These are phyloP conservation scores for Coccinonectria pachysandricola DNA, from an alignment of 2,329 filamentous ascomycete genomes.

Conservation along the genomic window DNA sequence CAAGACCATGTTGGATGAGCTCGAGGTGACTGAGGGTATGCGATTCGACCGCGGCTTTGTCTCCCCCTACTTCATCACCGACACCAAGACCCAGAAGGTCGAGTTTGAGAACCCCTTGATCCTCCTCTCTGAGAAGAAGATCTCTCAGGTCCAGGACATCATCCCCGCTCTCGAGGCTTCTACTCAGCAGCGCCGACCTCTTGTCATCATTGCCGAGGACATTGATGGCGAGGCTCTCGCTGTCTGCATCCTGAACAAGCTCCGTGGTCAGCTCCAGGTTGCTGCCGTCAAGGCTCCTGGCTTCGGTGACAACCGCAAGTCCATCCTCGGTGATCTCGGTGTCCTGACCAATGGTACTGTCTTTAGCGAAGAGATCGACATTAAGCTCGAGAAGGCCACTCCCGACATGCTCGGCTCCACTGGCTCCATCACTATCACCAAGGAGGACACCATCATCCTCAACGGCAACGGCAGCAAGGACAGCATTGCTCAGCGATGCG, in stretches of 20 bases:
- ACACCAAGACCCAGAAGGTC: constrained; percentile 96
- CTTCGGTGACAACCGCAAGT: constrained; percentile 99
- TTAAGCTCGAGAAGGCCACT: constrained; percentile 98
- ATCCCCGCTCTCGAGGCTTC: constrained; percentile 96
- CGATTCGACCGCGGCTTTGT: constrained; percentile 98
- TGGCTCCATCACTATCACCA: constrained; percentile 98
- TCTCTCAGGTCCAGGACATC: constrained; percentile 97
- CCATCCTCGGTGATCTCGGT: constrained; percentile 91
- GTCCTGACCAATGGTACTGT: constrained; percentile 94
- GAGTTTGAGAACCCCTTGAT: constrained; percentile 99
- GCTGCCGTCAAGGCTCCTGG: constrained; percentile 97
- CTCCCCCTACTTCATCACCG: constrained; percentile 99
- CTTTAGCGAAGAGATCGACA: constrained; percentile 95
- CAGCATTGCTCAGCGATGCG: constrained; percentile 83
- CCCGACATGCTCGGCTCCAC: constrained; percentile 93
- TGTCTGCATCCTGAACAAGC: constrained; percentile 99
- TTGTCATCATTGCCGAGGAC: constrained; percentile 98
- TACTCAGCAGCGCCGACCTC: constrained; percentile 85
- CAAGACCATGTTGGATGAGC: constrained; percentile 95
- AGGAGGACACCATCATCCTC: constrained; percentile 98
- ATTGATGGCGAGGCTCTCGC: constrained; percentile 97
- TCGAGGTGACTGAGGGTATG: constrained; percentile 99
- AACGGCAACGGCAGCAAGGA: constrained; percentile 97
- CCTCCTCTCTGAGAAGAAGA: constrained; percentile 99
- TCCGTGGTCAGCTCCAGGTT: constrained; percentile 97